Base-by-base conservation (phyloP, 495 filamentous ascomycete genomes). In the Neurospora sp. region DNA sequence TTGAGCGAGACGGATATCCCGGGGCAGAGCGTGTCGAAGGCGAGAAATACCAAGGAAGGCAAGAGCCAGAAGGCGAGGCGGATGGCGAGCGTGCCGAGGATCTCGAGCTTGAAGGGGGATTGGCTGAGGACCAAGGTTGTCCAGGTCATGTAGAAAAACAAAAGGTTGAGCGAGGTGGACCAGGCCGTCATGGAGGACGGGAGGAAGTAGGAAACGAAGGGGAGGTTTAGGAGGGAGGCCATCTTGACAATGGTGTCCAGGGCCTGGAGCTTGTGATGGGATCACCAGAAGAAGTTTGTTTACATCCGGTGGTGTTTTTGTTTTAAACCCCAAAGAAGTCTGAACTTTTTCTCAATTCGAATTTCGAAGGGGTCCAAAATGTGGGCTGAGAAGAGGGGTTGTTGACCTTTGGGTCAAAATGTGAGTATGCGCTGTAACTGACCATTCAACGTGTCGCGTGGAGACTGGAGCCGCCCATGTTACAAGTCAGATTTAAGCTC, bases 101-200 rank as follows among this genome's bases (percentile, higher is more conserved):
- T 76, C 80, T 97, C 93, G 74, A 98, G 89, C 72, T 89, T 89
- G 41, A 96, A 84, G 0, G 93, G 90, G 0, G 90, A 83, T 76
- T 96, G 92, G 41, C 91, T 92, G 20, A 94, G 83, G 3, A 96
- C 88, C 11, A 98, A 87, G 0, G 93, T 95, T 9, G 89, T 89
- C 95, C 95, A 97, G 80, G 93, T 95, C 81, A 90, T 89, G 80
- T 93, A 95, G 83, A 98, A 97, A 83, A 97, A 95, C 69, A 97
- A 79, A 20, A 97, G 78, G 79, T 97, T 97, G 73, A 97, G 84
- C 14, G 89, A 93, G 4, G 93, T 94, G 66, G 90, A 90, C 82
- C 91, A 94, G 11, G 88, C 88, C n/a, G 84, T 85, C 38, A 87
- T 74, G 23, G 84, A 79, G 8, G 85, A 83, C 23, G 84, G 79